Conservation (phyloP, 2,329 filamentous ascomycete species). For the Peltaster fructicola region DNA sequence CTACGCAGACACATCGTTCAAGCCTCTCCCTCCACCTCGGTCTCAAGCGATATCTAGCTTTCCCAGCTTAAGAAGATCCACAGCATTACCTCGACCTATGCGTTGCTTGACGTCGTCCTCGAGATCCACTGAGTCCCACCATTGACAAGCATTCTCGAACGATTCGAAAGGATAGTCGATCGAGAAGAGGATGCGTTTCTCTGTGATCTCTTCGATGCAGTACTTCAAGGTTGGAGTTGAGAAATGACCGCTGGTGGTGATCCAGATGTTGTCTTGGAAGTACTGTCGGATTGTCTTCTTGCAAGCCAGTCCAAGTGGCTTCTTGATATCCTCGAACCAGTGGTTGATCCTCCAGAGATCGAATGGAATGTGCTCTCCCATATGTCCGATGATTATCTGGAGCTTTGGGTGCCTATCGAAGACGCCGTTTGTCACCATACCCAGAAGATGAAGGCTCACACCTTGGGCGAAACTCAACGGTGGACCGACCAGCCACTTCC, state of each 20-base stretch:
- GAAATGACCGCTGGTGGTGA: conserved; percentile 40
- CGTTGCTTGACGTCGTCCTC: conserved; percentile 8
- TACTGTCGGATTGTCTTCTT: conserved; percentile 34
- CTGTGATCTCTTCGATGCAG: conserved; percentile 30
- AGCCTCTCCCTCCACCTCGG: too few relatives aligned
- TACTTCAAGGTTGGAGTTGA: conserved; percentile 35
- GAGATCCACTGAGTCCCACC: conserved; percentile 13
- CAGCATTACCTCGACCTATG: conserved; percentile 17
- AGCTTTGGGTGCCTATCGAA: conserved; percentile 31
- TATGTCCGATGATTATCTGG: conserved; percentile 30
- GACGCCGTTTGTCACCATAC: conserved; percentile 33
- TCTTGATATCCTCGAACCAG: conserved; percentile 35
- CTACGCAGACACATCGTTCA: too few relatives aligned
- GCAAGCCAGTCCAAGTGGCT: conserved; percentile 30
- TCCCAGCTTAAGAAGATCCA: conserved; percentile 13
- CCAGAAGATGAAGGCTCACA: conserved; percentile 39
- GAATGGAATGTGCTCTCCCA: conserved; percentile 34
- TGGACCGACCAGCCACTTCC: conserved; percentile 42
- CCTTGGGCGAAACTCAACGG: conserved; percentile 41
- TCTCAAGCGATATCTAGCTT: too few relatives aligned
- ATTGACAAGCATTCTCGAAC: conserved; percentile 14
- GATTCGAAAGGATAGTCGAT: conserved; percentile 17
- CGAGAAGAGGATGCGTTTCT: conserved; percentile 13
- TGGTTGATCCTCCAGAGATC: conserved; percentile 30
- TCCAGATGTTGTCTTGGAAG: conserved; percentile 38